These are phyloP conservation scores for Lasiosphaeriaceae sp. DNA, from an alignment of 495 filamentous ascomycete genomes.

Conservation along the genomic window DNA sequence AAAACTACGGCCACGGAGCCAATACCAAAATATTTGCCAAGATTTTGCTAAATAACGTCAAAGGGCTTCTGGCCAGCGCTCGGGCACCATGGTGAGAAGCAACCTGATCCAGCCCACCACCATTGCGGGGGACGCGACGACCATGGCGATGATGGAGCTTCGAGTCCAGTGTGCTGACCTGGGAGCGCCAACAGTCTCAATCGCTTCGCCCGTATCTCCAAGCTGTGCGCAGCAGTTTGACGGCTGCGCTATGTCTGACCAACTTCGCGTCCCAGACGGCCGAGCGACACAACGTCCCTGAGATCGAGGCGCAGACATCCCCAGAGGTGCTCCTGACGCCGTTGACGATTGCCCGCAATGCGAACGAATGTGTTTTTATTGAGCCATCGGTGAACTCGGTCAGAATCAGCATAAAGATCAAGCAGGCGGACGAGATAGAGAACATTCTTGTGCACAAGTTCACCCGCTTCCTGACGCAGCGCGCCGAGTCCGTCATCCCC, in stretches of 20 bases:
- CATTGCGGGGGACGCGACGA: too few relatives aligned
- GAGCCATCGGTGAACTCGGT: constrained; percentile 96
- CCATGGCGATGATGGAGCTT: too few relatives aligned
- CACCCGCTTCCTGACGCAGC: constrained; percentile 89
- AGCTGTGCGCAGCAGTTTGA: constrained; percentile 90
- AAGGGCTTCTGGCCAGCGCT: too few relatives aligned
- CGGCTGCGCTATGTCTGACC: constrained; percentile 87
- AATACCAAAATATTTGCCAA: too few relatives aligned
- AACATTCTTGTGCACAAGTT: constrained; percentile 97
- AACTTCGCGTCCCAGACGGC: constrained; percentile 97
- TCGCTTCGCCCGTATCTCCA: constrained; percentile 96
- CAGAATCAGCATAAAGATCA: constrained; percentile 94
- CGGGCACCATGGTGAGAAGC: too few relatives aligned
- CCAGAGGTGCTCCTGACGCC: constrained; percentile 96
- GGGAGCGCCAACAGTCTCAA: constrained; percentile 66
- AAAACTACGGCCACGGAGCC: neutral
- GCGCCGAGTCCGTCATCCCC: constrained; percentile 45
- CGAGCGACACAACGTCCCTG: constrained; percentile 96
- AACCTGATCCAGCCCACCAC: too few relatives aligned
- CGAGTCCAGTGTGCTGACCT: neutral
- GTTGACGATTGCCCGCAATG: constrained; percentile 81
- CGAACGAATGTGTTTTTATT: constrained; percentile 90
- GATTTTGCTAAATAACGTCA: too few relatives aligned
- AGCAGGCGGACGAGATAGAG: constrained; percentile 99
- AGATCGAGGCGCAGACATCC: constrained; percentile 87